Evolutionary conservation across 257 asterid genomes (phyloP), one percentile per base, ranked within the genome.

Genomic region (Solanum virginianum): DNA sequence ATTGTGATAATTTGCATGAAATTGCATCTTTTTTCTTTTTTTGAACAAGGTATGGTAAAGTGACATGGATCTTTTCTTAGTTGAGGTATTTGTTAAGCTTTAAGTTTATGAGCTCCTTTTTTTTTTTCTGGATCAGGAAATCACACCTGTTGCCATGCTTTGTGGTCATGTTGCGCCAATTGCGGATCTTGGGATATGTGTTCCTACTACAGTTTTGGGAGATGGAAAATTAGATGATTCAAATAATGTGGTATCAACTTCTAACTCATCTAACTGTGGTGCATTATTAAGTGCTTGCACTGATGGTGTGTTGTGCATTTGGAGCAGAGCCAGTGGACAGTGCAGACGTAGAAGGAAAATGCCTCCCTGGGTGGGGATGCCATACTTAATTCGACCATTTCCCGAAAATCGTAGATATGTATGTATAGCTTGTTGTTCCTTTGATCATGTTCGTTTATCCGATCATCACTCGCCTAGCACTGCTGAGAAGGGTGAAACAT

Each of bases 351-450:
- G 99, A 89, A 90, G 98, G 88, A 95, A 94, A 90, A 89, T 96
- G 90, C 99, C 99, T 85, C 97, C 98, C 57, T 96, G 98, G 99
- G 92, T 93, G 14, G 99, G 99, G 74, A 92, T 88, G 66, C 99
- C 99, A 16, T 90, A 88, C 85, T 88, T 93, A 88, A 87, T 94
- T 71, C 93, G 85, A 83, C 71, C 95, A 72, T 87, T 95, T 86
- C 95, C 96, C 14, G 89, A 91, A 86, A 95, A 95, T 83, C 90
- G 60, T 80, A 92, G 97, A 93, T 95, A 94, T 87, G 92, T 95
- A 32, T 95, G 98, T 90, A 82, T 96, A 68, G 88, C 92, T 49
- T 94, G 98, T 87, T 90, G 90, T 89, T 89, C 88, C 72, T 81
- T 87, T 85, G 92, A 86, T 79, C 88, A 84, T 81, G 59, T 54